Conservation (phyloP, 176 grass and related monocot genomes). For the Raddia guianensis region DNA sequence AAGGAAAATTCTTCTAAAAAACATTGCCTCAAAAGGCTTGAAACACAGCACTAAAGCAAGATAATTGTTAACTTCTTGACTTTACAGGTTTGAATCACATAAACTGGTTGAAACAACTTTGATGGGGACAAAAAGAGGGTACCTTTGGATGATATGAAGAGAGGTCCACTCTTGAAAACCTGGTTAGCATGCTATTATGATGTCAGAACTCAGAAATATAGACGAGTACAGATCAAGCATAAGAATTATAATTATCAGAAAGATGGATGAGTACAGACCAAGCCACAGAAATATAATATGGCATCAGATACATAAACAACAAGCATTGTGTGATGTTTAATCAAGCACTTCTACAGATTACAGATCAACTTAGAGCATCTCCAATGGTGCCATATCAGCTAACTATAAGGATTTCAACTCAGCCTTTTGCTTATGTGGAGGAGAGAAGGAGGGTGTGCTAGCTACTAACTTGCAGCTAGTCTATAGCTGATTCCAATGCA, state of each 20-base stretch:
- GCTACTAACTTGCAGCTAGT: no score
- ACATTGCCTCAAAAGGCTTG: background rate
- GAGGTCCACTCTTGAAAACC: slow-evolving; percentile 98
- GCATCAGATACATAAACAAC: background rate
- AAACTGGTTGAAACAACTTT: slow-evolving; percentile 7
- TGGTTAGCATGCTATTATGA: slow-evolving; percentile 40
- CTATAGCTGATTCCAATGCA: no score
- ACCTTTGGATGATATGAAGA: slow-evolving; percentile 99
- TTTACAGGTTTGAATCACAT: slow-evolving; percentile 20
- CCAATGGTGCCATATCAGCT: no score
- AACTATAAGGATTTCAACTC: no score
- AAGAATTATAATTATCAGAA: no score
- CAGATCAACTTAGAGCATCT: background rate
- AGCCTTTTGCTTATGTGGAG: no score
- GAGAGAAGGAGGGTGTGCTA: no score
- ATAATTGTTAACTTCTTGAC: slow-evolving; percentile 5
- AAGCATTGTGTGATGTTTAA: slow-evolving; percentile 17
- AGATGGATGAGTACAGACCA: no score
- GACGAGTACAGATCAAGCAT: background rate
- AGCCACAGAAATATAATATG: no score
- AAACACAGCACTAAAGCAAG: background rate
- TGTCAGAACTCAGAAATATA: slow-evolving; percentile 49
- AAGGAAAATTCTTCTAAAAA: background rate
- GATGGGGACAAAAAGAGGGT: background rate
- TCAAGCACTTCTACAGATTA: slow-evolving; percentile 11